Evolutionary conservation across 768 basidiomycete species (phyloP), one percentile per base, ranked within the genome.

Genomic region (Phaeotremella skinneri): DNA sequence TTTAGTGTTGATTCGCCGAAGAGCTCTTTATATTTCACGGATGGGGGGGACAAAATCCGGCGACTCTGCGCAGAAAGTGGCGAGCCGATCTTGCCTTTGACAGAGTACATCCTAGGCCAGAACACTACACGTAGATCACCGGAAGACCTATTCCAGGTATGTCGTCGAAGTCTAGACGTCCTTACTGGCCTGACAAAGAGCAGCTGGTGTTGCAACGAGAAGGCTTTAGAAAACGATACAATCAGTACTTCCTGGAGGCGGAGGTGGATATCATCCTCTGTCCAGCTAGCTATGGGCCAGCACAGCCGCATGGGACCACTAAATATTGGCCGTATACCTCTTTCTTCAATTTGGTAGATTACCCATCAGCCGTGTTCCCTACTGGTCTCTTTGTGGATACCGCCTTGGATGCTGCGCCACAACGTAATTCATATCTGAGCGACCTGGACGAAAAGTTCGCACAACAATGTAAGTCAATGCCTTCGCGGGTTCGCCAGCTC

Each of bases 261-360:
- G 41, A 56, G 5, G 32, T 72, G 5, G 70, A 72, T 50, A 59
- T 67, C 11, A 52, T 72, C 16, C 68, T 72, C 13, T 64, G 51
- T 26, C 66, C 68, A 3, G 39, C 60, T 5, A 41, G 26, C 6
- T 63, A 66, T 21, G 63, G 62, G 32, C 65, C 70, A 5, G 70
- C 70, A 6, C 61, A 49, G 1, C 34, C 26, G 6, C 51, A 61
- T 23, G 65, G 65, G 14, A 69, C 65, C 5, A 37, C 65, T 13
- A 61, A 53, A 27, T 72, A 72, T 53, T 72, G 70, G 70, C 27
- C 41, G 1, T 57, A 69, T 49, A 73, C 73, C 14, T 57, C 59
- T 1, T 54, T 75, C 41, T 75, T 56, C 57, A 76, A 76, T 57
- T 49, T 70, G 4, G 56, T 70, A 41, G 70, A 76, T 48, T 72